These are phyloP conservation scores for Infundibulicybe gibba DNA, from an alignment of 768 basidiomycete species.

Conservation along the genomic window DNA sequence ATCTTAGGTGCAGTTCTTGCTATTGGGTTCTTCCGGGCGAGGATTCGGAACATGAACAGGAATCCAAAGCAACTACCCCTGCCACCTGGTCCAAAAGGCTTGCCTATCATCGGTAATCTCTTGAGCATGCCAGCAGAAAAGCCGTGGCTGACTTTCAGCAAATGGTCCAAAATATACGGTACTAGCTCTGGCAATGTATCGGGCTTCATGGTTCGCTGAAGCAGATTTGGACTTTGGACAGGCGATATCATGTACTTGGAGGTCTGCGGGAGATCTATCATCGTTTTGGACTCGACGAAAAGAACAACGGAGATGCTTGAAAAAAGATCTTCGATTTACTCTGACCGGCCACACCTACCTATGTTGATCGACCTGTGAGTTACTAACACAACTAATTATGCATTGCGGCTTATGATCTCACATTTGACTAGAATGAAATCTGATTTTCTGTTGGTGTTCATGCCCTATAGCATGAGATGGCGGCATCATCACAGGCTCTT, in stretches of 20 bases:
- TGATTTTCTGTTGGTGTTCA: slow-evolving; percentile 22
- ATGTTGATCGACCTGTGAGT: not conserved
- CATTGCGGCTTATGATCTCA: not conserved
- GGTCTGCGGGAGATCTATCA: not conserved
- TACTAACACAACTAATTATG: too few species aligned
- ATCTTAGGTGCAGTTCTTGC: too few species aligned
- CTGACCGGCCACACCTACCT: not conserved
- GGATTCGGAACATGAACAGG: too few species aligned
- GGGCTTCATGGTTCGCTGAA: too few species aligned
- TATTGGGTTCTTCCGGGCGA: too few species aligned
- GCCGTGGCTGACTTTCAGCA: not conserved
- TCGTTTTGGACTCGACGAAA: not conserved
- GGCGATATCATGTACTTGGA: not conserved
- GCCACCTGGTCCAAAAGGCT: not conserved
- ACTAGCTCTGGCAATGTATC: too few species aligned
- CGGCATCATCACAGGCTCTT: slow-evolving; percentile 21
- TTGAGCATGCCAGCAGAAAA: not conserved
- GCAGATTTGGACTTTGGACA: not conserved
- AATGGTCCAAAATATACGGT: not conserved
- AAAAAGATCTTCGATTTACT: not conserved
- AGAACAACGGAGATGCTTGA: not conserved
- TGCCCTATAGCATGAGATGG: slow-evolving; percentile 26
- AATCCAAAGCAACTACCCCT: not conserved
- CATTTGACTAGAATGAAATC: slow-evolving; percentile 23
- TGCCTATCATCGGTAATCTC: not conserved